Base-by-base conservation (phyloP, 352 stramenopile genomes). In the Albugo candida region DNA sequence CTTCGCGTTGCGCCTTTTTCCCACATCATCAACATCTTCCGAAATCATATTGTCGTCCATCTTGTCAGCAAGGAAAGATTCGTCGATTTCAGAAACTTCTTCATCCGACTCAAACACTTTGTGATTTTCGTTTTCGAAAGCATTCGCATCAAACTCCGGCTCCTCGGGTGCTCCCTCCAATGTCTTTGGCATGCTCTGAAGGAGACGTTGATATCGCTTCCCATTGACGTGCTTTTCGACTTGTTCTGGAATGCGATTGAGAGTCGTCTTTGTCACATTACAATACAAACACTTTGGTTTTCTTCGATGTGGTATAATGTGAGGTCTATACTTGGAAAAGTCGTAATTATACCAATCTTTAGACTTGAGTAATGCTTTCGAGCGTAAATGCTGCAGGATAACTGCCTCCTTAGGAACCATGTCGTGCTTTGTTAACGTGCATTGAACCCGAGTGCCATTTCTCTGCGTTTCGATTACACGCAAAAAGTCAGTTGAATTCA, bases 241-340 rank as follows among this genome's bases (percentile, higher is more conserved):
- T 54, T 95, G 70, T 12, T 59, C 53, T 11, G 83, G 83, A 45
- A 95, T 94, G 47, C 72, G 70, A 59, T 95, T 95, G n/a, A 95
- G 56, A 20, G 84, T 61, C 20, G 55, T 84, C 37, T 68, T 59
- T 4, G 83, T 94, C 27, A 95, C 67, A 36, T 86, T 92, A 63
- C 83, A 95, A 44, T 60, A 95, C n/a, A 95, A 48, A 40, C 76
- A 66, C 54, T 92, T 91, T 24, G 66, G 45, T 24, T 88, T 73
- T 37, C 62, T 67, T n/a, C 82, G 83, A 53, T 95, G 78, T 40
- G 69, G 44, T 18, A 92, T 77, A 48, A 95, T 91, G 54, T 89
- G 86, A 49, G 83, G 83, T 59, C 87, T 78, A 66, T 93, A 95
- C 69, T 93, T 63, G 44, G 71, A 79, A 67, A 87, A 93, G 60